These are phyloP conservation scores for Ilex asprella DNA, from an alignment of 257 asterid species.

Conservation along the genomic window DNA sequence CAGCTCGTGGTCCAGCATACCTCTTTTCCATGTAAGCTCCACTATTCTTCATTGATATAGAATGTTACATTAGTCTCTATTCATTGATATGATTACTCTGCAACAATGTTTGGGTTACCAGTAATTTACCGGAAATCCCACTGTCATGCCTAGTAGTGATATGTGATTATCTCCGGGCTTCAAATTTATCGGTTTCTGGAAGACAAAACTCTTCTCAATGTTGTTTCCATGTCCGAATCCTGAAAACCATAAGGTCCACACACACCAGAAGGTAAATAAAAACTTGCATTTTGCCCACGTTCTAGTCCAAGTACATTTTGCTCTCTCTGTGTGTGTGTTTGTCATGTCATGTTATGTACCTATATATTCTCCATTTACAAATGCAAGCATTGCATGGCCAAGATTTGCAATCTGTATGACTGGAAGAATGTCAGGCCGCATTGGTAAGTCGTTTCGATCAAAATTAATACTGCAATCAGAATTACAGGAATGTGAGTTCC, in stretches of 20 bases:
- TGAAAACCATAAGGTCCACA: conserved; percentile 6
- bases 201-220: conserved; percentile 67
- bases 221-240: conserved; percentile 88
- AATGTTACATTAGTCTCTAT: not conserved
- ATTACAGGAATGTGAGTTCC: not conserved
- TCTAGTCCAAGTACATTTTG: not conserved
- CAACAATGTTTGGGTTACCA: not conserved
- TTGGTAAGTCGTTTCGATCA: conserved; percentile 60
- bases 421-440: conserved; percentile 59
- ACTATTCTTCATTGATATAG: conserved; percentile 48
- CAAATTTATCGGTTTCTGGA: conserved; percentile 41
- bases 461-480: conserved; percentile 40
- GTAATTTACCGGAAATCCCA: conserved; percentile 73
- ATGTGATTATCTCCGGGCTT: conserved; percentile 55
- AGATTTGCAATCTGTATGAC: conserved; percentile 71
- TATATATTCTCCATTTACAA: conserved; percentile 63
- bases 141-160: conserved; percentile 54
- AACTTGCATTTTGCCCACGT: not conserved
- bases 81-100: not conserved
- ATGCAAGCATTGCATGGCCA: conserved; percentile 78
- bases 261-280: not conserved
- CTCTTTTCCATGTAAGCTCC: conserved; percentile 97
- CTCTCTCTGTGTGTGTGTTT: not conserved
- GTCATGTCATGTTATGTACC: conserved; percentile 30
- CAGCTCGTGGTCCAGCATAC: conserved; percentile 74